A percentile compares a stretch with the other conserved stretches of the same genome.
Conservation (phyloP, 768 basidiomycete genomes). For the Boletales sp. region DNA sequence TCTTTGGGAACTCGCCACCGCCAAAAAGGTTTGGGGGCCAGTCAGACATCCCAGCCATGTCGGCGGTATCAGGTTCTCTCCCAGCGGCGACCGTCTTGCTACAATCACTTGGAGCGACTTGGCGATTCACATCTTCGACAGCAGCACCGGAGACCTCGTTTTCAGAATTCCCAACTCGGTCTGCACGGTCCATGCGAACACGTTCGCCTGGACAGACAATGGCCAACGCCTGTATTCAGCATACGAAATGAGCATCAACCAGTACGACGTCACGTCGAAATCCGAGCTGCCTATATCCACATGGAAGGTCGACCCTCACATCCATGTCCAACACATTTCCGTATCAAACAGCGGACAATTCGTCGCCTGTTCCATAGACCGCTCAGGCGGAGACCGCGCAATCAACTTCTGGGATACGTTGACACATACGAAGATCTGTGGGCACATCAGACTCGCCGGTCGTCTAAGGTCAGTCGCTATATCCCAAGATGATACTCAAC, state of each 20-base stretch:
- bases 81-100: constrained; percentile 2
- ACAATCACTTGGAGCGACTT: constrained; percentile 4
- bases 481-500: not conserved
- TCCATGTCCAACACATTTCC: not conserved
- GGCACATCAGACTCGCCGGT: not conserved
- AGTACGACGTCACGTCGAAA: not conserved
- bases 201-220: constrained; percentile 6
- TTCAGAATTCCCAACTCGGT: constrained; percentile 1
- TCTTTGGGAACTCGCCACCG: constrained; percentile 2
- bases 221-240: constrained; percentile 6
- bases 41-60: not conserved
- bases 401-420: constrained; percentile 6
- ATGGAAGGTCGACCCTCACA: not conserved
- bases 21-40: not conserved
- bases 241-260: not conserved
- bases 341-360: constrained; percentile 6
- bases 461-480: not conserved
- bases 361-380: constrained; percentile 1
- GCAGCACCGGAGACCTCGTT: constrained; percentile 1
- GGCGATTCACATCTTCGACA: constrained; percentile 6
- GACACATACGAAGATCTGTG: not conserved
- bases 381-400: not conserved
- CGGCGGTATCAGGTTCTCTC: constrained; percentile 3
- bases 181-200: not conserved
- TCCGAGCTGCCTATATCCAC: not conserved